Evolutionary conservation across 345 rosid species (phyloP).

Genomic region (Syzygium aromaticum): DNA sequence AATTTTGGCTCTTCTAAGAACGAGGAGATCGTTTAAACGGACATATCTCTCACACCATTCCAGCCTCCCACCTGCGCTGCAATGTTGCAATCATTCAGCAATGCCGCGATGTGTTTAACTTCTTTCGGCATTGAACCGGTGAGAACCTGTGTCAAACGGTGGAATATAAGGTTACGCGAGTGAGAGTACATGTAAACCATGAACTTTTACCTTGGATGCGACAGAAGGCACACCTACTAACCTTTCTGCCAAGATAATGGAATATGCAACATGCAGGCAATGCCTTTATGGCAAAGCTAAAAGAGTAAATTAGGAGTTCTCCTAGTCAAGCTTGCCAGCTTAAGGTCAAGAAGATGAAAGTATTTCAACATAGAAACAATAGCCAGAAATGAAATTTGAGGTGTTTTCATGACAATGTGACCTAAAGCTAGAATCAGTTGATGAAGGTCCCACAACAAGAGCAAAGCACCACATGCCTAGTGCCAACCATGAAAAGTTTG

Average conservation of each 20-base stretch:
- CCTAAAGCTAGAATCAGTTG: not conserved
- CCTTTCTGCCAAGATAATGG: not conserved
- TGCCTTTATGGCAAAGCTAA: not conserved
- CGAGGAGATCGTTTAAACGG: not conserved
- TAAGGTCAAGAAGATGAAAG: not conserved
- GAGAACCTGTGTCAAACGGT: constrained; percentile 45
- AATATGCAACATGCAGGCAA: not conserved
- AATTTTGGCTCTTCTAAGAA: not conserved
- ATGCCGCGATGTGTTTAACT: constrained; percentile 63
- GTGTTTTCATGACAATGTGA: not conserved
- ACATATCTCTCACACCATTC: constrained; percentile 3
- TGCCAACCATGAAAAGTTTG: not conserved
- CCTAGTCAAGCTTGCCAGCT: not conserved
- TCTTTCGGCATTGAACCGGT: constrained; percentile 97
- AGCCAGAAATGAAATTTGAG: not conserved
- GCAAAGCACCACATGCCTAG: not conserved
- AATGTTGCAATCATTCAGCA: constrained; percentile 49
- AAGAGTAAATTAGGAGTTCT: not conserved
- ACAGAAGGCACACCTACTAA: not conserved
- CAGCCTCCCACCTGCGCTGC: not conserved
- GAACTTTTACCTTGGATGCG: not conserved
- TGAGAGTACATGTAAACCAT: not conserved
- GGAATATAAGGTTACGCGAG: not conserved
- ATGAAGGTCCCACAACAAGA: not conserved
- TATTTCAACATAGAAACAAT: not conserved